phyloP scores from a whole-genome alignment of 2,329 filamentous ascomycete species.

The Calcarisporium arbuscula region DNA sequence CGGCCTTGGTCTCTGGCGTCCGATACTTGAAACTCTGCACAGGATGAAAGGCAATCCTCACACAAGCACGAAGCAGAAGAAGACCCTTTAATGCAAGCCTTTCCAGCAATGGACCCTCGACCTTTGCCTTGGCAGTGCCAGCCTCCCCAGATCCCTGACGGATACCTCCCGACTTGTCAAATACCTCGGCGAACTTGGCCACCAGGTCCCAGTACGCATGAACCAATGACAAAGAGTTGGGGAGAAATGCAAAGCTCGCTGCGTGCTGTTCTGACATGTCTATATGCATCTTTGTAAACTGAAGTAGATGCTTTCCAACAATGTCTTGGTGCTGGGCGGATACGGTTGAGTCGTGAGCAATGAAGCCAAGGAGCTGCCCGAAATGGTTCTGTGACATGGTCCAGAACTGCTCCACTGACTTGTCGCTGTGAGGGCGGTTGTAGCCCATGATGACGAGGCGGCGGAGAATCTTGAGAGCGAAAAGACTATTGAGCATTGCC shows the following conservation, averaged over 20 bases:
- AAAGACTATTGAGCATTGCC: slow-evolving; percentile 69
- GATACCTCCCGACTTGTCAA: slow-evolving; percentile 54
- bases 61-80: slow-evolving; percentile 71
- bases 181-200: slow-evolving; percentile 68
- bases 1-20: slow-evolving; percentile 65
- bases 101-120: slow-evolving; percentile 63
- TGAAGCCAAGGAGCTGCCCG: slow-evolving; percentile 63
- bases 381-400: slow-evolving; percentile 69
- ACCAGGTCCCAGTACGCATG: slow-evolving; percentile 82
- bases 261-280: slow-evolving; percentile 77
- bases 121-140: slow-evolving; percentile 39
- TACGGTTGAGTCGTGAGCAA: slow-evolving; percentile 49
- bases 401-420: slow-evolving; percentile 76
- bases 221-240: slow-evolving; percentile 70
- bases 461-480: slow-evolving; percentile 72
- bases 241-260: slow-evolving; percentile 75
- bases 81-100: slow-evolving; percentile 78
- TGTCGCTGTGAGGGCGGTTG: slow-evolving; percentile 74
- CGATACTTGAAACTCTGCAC: slow-evolving; percentile 79
- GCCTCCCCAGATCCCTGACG: slow-evolving; percentile 35
- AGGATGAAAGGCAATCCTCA: slow-evolving; percentile 79
- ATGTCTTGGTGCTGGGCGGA: slow-evolving; percentile 50
- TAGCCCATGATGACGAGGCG: slow-evolving; percentile 76
- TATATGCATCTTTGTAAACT: slow-evolving; percentile 86
- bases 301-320: slow-evolving; percentile 80